Percentiles rank a stretch among this genome's conserved stretches.
Conservation (phyloP, 1,139 yeast genomes). For the Blastobotrys persicus region DNA sequence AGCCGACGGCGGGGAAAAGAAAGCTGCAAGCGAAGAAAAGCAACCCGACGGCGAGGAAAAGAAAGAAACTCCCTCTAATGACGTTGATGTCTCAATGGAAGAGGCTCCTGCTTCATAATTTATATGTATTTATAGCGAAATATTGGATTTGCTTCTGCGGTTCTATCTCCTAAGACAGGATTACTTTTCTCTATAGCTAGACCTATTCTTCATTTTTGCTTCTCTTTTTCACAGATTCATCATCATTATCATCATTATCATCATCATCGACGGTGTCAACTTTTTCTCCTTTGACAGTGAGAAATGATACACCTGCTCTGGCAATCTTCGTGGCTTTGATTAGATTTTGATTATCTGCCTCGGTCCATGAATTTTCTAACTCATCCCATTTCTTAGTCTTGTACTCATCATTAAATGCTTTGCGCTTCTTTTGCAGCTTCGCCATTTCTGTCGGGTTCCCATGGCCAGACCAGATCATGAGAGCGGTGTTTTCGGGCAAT, state of each 20-base stretch:
- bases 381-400: slow-evolving; percentile 45
- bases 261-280: too few species aligned
- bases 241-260: slow-evolving; percentile 10
- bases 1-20: background rate
- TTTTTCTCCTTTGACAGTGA: slow-evolving; percentile 44
- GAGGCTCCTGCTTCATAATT: slow-evolving; percentile 19
- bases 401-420: slow-evolving; percentile 44
- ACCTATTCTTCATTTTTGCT: background rate
- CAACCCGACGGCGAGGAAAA: slow-evolving; percentile 7
- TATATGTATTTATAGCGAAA: slow-evolving; percentile 7
- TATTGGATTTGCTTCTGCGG: too few species aligned
- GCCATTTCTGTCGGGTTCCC: slow-evolving; percentile 59
- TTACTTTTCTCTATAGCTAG: background rate
- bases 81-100: slow-evolving; percentile 27
- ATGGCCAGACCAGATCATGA: slow-evolving; percentile 61
- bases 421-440: slow-evolving; percentile 45
- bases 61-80: slow-evolving; percentile 11
- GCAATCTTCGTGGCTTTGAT: slow-evolving; percentile 37
- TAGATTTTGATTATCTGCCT: slow-evolving; percentile 46
- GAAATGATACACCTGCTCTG: slow-evolving; percentile 55
- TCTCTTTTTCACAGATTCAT: background rate
- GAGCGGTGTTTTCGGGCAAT: slow-evolving; percentile 57
- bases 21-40: slow-evolving; percentile 8
- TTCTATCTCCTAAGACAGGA: too few species aligned
- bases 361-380: slow-evolving; percentile 52